Evolutionary conservation across 495 filamentous ascomycete genomes (phyloP).

Genomic region (Monascus purpureus): DNA sequence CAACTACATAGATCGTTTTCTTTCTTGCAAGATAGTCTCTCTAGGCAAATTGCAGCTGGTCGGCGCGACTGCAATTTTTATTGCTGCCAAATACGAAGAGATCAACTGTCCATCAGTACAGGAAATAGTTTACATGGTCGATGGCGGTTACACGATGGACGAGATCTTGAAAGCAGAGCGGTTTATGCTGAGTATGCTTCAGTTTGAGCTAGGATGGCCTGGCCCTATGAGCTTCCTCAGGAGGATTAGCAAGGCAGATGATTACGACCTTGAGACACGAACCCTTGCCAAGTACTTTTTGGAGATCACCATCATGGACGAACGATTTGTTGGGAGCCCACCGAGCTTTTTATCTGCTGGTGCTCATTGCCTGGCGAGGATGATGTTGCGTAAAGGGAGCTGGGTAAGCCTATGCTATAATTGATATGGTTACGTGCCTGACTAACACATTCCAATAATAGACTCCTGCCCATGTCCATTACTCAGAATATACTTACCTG

Average conservation of each 20-base stretch:
- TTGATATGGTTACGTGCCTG: too few species aligned
- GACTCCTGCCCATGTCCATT: conserved; percentile 74
- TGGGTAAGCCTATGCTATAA: conserved; percentile 93
- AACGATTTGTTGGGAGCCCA: conserved; percentile 82
- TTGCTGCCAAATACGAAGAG: conserved; percentile 97
- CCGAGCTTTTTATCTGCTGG: conserved; percentile 86
- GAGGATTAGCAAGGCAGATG: conserved; percentile 95
- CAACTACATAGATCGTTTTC: conserved; percentile 94
- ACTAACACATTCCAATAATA: too few species aligned
- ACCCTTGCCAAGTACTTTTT: conserved; percentile 97
- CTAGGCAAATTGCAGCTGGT: conserved; percentile 91
- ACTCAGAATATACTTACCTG: conserved; percentile 77
- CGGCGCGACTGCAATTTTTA: conserved; percentile 87
- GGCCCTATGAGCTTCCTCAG: conserved; percentile 97
- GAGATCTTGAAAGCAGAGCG: conserved; percentile 95
- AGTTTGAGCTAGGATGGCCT: conserved; percentile 91
- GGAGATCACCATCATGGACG: conserved; percentile 94
- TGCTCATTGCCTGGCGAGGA: conserved; percentile 81
- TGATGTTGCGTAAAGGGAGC: conserved; percentile 75
- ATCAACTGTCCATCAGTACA: conserved; percentile 89
- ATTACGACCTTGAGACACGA: conserved; percentile 90
- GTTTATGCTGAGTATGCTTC: conserved; percentile 92
- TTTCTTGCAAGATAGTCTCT: conserved; percentile 88
- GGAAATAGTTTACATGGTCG: conserved; percentile 98
- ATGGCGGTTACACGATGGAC: conserved; percentile 72